Conservation (phyloP, 1,284 basidiomycete species). For the Ceratobasidium sp. region DNA sequence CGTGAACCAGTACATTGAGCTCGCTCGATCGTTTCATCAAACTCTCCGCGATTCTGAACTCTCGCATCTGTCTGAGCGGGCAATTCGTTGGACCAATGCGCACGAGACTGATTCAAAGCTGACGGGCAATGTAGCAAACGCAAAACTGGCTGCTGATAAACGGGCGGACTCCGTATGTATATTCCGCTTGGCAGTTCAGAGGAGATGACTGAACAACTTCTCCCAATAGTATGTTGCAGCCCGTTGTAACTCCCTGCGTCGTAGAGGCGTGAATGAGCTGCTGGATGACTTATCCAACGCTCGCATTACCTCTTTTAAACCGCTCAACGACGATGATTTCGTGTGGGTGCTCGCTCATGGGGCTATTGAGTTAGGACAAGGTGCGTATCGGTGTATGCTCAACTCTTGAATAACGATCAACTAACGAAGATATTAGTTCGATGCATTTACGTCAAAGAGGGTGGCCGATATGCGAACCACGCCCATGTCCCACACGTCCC, state of each 20-base stretch:
- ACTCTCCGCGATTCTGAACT: background rate
- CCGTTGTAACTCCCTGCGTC: background rate
- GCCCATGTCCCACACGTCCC: background rate
- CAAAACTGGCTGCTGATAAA: background rate
- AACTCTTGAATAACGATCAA: background rate
- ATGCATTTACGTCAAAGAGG: slow-evolving; percentile 6
- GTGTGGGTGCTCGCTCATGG: background rate
- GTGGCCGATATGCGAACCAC: background rate
- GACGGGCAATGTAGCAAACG: slow-evolving; percentile 7
- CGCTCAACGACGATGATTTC: background rate
- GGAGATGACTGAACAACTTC: background rate
- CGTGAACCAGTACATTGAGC: background rate
- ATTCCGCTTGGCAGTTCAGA: no score
- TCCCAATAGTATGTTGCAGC: background rate
- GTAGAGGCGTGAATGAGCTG: background rate
- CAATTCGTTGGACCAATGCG: background rate
- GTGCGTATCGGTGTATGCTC: background rate
- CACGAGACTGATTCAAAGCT: background rate
- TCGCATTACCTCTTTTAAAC: background rate
- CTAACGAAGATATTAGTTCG: background rate
- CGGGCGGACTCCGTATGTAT: background rate
- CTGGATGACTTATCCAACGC: background rate
- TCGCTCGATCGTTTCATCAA: slow-evolving; percentile 1
- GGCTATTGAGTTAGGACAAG: background rate
- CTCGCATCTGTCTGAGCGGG: background rate